Conservation (phyloP, 2,329 filamentous ascomycete genomes). For the Didymella keratinophila region DNA sequence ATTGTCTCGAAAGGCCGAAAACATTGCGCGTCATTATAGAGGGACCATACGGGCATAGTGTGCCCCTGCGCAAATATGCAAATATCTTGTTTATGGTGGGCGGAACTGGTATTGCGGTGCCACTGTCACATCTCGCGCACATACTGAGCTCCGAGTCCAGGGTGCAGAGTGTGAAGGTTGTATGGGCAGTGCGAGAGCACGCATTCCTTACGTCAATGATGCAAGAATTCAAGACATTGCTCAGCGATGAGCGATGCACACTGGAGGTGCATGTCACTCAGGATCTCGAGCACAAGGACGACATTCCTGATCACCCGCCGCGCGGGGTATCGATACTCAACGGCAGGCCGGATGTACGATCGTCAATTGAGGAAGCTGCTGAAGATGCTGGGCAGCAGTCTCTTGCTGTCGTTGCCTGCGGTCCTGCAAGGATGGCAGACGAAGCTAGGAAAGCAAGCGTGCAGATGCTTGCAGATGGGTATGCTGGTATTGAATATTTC, state of each 20-base stretch:
- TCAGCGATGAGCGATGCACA: conserved; percentile 37
- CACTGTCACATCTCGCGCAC: conserved; percentile 40
- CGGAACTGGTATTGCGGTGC: conserved; percentile 47
- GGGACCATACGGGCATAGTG: conserved; percentile 58
- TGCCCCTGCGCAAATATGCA: conserved; percentile 53
- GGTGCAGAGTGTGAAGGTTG: conserved; percentile 35
- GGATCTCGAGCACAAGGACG: conserved; percentile 35
- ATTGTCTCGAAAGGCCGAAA: conserved; percentile 31
- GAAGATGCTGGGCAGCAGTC: conserved; percentile 36
- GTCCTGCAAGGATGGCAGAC: conserved; percentile 57
- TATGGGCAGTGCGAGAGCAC: conserved; percentile 47
- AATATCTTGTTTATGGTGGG: conserved; percentile 49
- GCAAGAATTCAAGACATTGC: conserved; percentile 29
- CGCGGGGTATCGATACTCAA: conserved; percentile 38
- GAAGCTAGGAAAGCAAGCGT: conserved; percentile 54
- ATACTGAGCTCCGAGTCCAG: conserved; percentile 28
- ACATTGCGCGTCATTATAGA: conserved; percentile 56
- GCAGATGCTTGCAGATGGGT: conserved; percentile 39
- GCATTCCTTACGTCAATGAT: conserved; percentile 39
- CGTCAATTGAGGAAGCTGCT: conserved; percentile 46
- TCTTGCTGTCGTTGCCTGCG: conserved; percentile 55
- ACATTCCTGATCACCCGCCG: conserved; percentile 24
- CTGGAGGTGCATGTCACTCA: conserved; percentile 41
- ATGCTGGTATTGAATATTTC: conserved; percentile 52
- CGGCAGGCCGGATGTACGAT: conserved; percentile 52